Evolutionary conservation across 2,329 filamentous ascomycete genomes (phyloP).

Genomic region (Pseudogymnoascus sp.): DNA sequence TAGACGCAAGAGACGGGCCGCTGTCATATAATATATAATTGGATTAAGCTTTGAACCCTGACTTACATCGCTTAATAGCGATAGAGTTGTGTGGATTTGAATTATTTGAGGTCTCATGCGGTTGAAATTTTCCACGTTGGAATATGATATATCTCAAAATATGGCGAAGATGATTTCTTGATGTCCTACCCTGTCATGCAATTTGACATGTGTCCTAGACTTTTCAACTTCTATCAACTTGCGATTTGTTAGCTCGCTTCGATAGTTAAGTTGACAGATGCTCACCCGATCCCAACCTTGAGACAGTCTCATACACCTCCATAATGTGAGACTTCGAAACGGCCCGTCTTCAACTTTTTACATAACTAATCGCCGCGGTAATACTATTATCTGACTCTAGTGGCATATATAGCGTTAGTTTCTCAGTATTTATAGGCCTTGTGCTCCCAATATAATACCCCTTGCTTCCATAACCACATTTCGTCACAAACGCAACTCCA

Average conservation of each 20-base stretch:
- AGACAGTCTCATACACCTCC: not conserved
- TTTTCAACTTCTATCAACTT: not conserved
- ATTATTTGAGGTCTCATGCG: not conserved
- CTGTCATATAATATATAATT: slow-evolving; percentile 1
- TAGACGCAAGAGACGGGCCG: not conserved
- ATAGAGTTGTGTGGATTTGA: not conserved
- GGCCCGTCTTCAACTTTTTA: not conserved
- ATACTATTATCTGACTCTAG: slow-evolving; percentile 1
- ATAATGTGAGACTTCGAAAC: not conserved
- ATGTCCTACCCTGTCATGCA: not conserved
- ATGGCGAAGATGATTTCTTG: not conserved
- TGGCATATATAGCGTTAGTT: not conserved
- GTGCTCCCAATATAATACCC: not conserved
- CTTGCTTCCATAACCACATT: not conserved
- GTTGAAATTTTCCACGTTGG: not conserved
- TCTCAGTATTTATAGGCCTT: not conserved
- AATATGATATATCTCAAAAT: not conserved
- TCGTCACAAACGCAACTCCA: not conserved
- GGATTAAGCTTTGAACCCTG: not conserved
- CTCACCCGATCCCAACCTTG: not conserved
- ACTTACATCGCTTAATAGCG: not conserved
- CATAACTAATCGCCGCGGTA: not conserved
- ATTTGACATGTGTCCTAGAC: not conserved
- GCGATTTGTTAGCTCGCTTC: not conserved
- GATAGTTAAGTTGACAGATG: not conserved